phyloP scores from a whole-genome alignment of 2,329 filamentous ascomycete species.

The Paracorniculantispora psalliotae region DNA sequence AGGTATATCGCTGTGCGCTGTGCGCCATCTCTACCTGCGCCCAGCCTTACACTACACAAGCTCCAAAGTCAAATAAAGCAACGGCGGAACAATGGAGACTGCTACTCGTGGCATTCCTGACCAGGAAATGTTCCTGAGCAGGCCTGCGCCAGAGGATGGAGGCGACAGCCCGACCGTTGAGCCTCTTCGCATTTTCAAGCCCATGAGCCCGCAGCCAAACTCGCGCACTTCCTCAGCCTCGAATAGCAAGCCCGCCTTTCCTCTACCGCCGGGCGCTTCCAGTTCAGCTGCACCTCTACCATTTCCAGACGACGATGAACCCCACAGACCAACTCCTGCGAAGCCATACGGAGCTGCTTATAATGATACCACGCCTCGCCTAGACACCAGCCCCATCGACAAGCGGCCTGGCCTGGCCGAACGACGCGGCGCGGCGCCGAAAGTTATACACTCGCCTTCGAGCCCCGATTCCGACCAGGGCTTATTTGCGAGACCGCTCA shows the following conservation, averaged over 20 bases:
- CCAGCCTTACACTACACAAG: neutral
- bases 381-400: slow-evolving; percentile 52
- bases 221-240: slow-evolving; percentile 32
- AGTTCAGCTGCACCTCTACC: slow-evolving; percentile 63
- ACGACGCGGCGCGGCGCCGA: slow-evolving; percentile 74
- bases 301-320: slow-evolving; percentile 67
- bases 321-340: slow-evolving; percentile 39
- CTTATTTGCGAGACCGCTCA: slow-evolving; percentile 67
- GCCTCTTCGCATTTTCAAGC: slow-evolving; percentile 80
- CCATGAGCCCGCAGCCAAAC: slow-evolving; percentile 57
- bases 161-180: slow-evolving; percentile 73
- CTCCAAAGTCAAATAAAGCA: neutral
- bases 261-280: slow-evolving; percentile 62
- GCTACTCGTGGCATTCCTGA: slow-evolving; percentile 62
- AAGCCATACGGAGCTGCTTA: slow-evolving; percentile 42
- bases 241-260: slow-evolving; percentile 54
- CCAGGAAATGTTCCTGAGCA: slow-evolving; percentile 77
- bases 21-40: neutral
- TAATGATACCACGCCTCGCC: slow-evolving; percentile 48
- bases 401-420: slow-evolving; percentile 68
- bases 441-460: slow-evolving; percentile 76
- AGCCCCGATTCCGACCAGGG: slow-evolving; percentile 72
- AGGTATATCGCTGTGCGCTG: neutral
- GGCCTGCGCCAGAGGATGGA: slow-evolving; percentile 45
- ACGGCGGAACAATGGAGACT: slow-evolving; percentile 20